Conservation (phyloP, 805 yeast species). For the Candida sakaeoensis region DNA sequence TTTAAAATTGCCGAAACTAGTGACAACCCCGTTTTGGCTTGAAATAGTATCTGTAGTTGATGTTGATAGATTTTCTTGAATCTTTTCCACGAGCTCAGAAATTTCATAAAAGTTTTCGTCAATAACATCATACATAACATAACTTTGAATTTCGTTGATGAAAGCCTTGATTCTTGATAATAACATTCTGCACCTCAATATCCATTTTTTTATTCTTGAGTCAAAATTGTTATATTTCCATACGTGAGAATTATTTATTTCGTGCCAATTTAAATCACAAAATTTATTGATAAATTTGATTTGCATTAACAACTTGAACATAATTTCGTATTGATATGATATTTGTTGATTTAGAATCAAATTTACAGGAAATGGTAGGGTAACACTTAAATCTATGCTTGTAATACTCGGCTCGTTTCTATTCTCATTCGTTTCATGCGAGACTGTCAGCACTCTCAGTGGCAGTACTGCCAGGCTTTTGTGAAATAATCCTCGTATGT, state of each 20-base stretch:
- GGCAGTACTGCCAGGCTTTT: constrained; percentile 16
- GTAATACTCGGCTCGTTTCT: constrained; percentile 34
- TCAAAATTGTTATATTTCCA: constrained; percentile 58
- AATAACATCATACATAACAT: constrained; percentile 56
- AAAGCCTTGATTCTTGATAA: constrained; percentile 58
- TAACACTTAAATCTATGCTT: constrained; percentile 51
- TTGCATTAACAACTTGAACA: constrained; percentile 67
- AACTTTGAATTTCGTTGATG: constrained; percentile 50
- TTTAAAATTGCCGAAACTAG: constrained; percentile 9
- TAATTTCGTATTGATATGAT: constrained; percentile 71
- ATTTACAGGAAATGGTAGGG: constrained; percentile 86
- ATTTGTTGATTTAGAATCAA: constrained; percentile 68
- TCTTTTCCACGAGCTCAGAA: constrained; percentile 14
- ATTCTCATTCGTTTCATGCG: constrained; percentile 23
- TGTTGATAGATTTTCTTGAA: constrained; percentile 3
- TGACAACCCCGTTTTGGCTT: background rate
- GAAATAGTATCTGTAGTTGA: constrained; percentile 4
- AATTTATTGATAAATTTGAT: constrained; percentile 59
- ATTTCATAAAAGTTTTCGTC: constrained; percentile 51
- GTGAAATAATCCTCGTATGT: constrained; percentile 1
- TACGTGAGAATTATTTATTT: constrained; percentile 55
- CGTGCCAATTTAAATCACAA: constrained; percentile 68
- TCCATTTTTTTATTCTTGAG: constrained; percentile 47
- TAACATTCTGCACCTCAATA: constrained; percentile 50
- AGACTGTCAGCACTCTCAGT: constrained; percentile 10